phyloP scores from a whole-genome alignment of 2,329 filamentous ascomycete species.

The Stylonectria norvegica region DNA sequence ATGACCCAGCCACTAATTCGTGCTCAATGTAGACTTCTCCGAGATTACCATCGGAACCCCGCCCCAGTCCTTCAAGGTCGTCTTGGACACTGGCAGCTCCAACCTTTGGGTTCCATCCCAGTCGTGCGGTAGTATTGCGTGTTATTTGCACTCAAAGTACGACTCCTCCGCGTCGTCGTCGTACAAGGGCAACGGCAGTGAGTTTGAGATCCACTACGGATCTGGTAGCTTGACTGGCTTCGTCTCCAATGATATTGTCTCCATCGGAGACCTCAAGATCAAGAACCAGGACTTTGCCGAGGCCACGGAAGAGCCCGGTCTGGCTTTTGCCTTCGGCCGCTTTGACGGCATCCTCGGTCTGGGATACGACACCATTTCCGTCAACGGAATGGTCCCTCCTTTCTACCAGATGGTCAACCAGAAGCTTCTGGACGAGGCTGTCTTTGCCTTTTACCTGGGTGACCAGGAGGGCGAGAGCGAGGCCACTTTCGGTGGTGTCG shows the following conservation, averaged over 20 bases:
- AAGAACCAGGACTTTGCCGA: constrained; percentile 94
- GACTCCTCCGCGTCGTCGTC: constrained; percentile 84
- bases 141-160: constrained; percentile 96
- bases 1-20: neutral
- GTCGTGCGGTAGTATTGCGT: constrained; percentile 91
- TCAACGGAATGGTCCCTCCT: constrained; percentile 89
- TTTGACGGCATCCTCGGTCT: constrained; percentile 97
- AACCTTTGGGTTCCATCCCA: constrained; percentile 97
- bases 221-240: constrained; percentile 93
- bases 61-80: constrained; percentile 94
- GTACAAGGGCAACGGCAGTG: constrained; percentile 89
- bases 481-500: constrained; percentile 84
- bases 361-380: constrained; percentile 93
- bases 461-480: constrained; percentile 72
- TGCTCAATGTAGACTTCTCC: constrained; percentile 73
- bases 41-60: constrained; percentile 91
- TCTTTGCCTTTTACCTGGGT: constrained; percentile 96
- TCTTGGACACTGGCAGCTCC: constrained; percentile 96
- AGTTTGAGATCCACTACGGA: constrained; percentile 92
- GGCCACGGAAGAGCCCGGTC: constrained; percentile 89
- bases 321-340: constrained; percentile 95
- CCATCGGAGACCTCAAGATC: constrained; percentile 85
- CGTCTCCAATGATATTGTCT: constrained; percentile 81
- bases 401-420: constrained; percentile 97
- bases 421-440: constrained; percentile 81